Evolutionary conservation across 805 yeast genomes (phyloP).

Genomic region (Candida anglica): DNA sequence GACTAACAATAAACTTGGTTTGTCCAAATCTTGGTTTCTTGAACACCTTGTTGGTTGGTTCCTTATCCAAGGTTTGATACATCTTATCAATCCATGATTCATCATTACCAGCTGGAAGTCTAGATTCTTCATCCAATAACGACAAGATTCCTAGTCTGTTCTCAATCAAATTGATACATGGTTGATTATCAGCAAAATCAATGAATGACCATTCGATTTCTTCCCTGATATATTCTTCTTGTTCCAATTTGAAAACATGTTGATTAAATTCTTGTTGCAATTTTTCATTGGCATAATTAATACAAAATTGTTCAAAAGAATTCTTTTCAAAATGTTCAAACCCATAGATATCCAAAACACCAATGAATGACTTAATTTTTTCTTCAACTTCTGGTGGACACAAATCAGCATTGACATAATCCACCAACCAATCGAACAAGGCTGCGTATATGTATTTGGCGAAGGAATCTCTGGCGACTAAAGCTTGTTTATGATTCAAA

Average conservation of each 20-base stretch:
- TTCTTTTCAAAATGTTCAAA: constrained; percentile 93
- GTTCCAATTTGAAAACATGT: constrained; percentile 95
- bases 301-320: constrained; percentile 96
- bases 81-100: constrained; percentile 89
- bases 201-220: constrained; percentile 96
- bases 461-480: constrained; percentile 94
- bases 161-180: constrained; percentile 91
- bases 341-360: constrained; percentile 96
- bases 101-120: constrained; percentile 91
- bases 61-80: constrained; percentile 78
- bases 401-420: constrained; percentile 74
- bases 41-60: constrained; percentile 72
- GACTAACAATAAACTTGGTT: constrained; percentile 83
- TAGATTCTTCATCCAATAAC: constrained; percentile 88
- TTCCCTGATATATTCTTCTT: constrained; percentile 89
- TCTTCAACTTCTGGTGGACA: constrained; percentile 67
- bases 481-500: constrained; percentile 76
- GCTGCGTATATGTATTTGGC: constrained; percentile 92
- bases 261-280: constrained; percentile 96
- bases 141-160: constrained; percentile 83
- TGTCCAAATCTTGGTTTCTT: constrained; percentile 94
- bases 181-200: constrained; percentile 94
- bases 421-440: constrained; percentile 92
- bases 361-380: constrained; percentile 71
- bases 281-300: constrained; percentile 94